Evolutionary conservation across 1,284 basidiomycete genomes (phyloP), one percentile per base, ranked within the genome.

Genomic region (Irpex sp.): DNA sequence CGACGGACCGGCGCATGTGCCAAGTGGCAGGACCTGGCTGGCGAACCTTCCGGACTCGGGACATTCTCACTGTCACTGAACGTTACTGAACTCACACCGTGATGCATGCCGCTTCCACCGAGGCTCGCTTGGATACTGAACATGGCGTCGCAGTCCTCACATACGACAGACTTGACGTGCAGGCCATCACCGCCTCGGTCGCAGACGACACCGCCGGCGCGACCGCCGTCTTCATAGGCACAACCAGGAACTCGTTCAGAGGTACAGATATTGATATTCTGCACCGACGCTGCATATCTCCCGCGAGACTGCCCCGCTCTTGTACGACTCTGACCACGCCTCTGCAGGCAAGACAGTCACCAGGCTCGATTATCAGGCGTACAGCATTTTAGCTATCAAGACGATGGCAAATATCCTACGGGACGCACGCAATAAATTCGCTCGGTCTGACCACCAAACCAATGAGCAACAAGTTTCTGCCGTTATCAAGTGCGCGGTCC

Each of bases 311-410:
- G 31, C 6, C 7, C 7, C 58, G 37, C 51, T 13, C 34, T 60
- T 11, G 36, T 21, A 17, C 11, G 19, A 21, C 49, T 51, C 7
- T 56, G 8, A 47, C 34, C 15, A 13, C 37, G 15, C 8, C n/a
- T 38, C 31, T 17, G 55, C 64, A 94, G 92, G 88, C 61, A 92
- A 88, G 68, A 72, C 76, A 8, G 92, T 95, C 37, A 86, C 84
- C 21, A 84, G 84, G 55, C 79, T 95, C 38, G 91, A 93, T 72
- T 95, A 94, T 71, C 87, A 91, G 74, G 90, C 92, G 5, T 96
- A 96, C 76, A 88, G 87, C 66, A 87, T 87, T 67, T 79, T 95
- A 19, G 93, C 93, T 1, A 85, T 95, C 69, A 92, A 89, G 75
- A 93, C 92, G 5, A 86, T 94, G 81, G 75, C 78, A 37, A 76